Percentiles rank a stretch among this genome's conserved stretches.
Conservation (phyloP, 768 basidiomycete genomes). For the Tricholoma matsutake region DNA sequence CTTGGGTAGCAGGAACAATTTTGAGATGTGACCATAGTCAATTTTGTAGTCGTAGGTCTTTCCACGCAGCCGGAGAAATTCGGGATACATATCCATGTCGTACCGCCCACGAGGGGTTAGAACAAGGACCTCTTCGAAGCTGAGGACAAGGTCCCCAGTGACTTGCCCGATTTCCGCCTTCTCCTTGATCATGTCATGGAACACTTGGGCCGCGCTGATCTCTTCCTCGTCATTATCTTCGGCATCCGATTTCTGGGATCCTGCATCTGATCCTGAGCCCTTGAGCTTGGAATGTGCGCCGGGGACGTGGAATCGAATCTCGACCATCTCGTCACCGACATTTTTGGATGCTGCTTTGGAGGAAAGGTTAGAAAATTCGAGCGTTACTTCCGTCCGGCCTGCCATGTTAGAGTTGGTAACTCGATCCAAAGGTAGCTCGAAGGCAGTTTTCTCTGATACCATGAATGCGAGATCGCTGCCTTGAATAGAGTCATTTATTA, state of each 20-base stretch:
- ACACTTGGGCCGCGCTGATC: constrained; percentile 89
- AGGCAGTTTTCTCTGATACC: constrained; percentile 82
- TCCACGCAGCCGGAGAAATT: constrained; percentile 91
- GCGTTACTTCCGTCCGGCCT: constrained; percentile 95
- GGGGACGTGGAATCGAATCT: constrained; percentile 96
- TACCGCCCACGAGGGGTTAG: constrained; percentile 95
- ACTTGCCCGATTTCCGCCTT: constrained; percentile 93
- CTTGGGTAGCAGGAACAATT: constrained; percentile 90
- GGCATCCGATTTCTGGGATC: constrained; percentile 62
- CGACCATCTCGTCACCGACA: constrained; percentile 83
- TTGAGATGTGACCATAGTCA: constrained; percentile 80
- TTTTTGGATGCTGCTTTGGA: constrained; percentile 37
- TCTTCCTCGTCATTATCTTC: constrained; percentile 76
- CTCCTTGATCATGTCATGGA: constrained; percentile 96
- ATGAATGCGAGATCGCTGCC: constrained; percentile 91
- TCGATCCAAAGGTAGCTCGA: constrained; percentile 81
- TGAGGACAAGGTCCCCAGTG: constrained; percentile 86
- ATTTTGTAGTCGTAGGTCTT: constrained; percentile 99
- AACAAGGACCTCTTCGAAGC: constrained; percentile 93
- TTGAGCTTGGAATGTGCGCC: constrained; percentile 61
- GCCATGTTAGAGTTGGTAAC: constrained; percentile 98
- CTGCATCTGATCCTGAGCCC: constrained; percentile 65
- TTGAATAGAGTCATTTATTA: constrained; percentile 26
- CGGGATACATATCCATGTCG: constrained; percentile 97
- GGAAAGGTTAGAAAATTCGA: constrained; percentile 76